Evolutionary conservation across 192 early-diverging fungal genomes (phyloP), one percentile per base, ranked within the genome.

Genomic region (Pilaira anomala): DNA sequence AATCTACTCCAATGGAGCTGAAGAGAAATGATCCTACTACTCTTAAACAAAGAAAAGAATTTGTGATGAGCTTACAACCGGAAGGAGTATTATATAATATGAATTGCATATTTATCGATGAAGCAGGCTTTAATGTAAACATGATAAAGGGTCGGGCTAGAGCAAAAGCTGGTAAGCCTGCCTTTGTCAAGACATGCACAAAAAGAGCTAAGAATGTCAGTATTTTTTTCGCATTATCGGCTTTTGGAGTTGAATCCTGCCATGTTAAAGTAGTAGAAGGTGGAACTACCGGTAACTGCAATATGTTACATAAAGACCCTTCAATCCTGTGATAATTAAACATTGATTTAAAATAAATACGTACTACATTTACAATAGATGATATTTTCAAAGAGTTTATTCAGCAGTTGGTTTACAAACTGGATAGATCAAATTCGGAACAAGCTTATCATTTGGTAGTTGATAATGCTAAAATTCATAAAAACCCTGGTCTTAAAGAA

Each of bases 391-490:
- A n/a, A n/a, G n/a, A n/a, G n/a, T 33, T 33, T 33, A 33, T 33
- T 3, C 30, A 33, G 7, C 30, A 33, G 30, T 33, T 33, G 7
- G 30, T 7, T 33, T 3, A 33, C 3, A 33, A 33, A 33, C 7
- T 33, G 7, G 30, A 33, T 5, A 33, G 30, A 33, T 5, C 3
- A 33, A 33, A 33, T 33, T 3, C 30, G 3, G 30, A 7, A 5
- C 30, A 49, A 53, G 55, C 18, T 39, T 46, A 66, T 19, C 33
- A 49, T 60, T 42, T 46, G 58, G 29, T 45, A 5, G 7, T 33
- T 3, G 30, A 33, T 33, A 33, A 33, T 33, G 30, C 7, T 7
- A 33, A 7, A 33, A 33, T 33, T 33, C 30, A 33, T 7, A 5
- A 33, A 3, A 33, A 33, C 7, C 9, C 13, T 50, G 24, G 45